Evolutionary conservation across 352 stramenopile species (phyloP).

Genomic region (Phytopythium cucurbitacearum): DNA sequence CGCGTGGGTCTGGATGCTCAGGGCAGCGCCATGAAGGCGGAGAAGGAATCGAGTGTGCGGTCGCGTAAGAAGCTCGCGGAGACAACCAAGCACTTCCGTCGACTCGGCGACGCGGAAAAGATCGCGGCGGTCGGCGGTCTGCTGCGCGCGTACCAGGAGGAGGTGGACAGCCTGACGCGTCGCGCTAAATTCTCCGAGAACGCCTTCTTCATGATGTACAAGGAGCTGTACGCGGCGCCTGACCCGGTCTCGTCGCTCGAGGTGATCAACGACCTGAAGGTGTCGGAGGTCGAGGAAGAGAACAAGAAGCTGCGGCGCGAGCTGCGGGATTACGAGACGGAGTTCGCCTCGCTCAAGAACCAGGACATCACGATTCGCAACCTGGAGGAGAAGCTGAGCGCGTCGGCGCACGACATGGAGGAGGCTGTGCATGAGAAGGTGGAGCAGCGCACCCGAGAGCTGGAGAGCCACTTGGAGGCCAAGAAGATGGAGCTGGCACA

Average conservation of each 20-base stretch:
- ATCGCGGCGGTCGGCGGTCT: constrained; percentile 43
- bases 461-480: constrained; percentile 61
- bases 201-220: constrained; percentile 86
- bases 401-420: constrained; percentile 74
- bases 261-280: constrained; percentile 43
- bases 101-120: constrained; percentile 71
- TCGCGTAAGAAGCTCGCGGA: constrained; percentile 85
- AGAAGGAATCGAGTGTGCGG: constrained; percentile 75
- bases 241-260: constrained; percentile 79
- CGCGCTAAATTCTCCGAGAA: constrained; percentile 91
- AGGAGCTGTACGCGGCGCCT: constrained; percentile 78
- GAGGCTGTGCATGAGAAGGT: constrained; percentile 58
- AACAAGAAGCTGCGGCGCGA: constrained; percentile 89
- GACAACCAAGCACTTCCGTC: constrained; percentile 79
- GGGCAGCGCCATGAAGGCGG: constrained; percentile 73
- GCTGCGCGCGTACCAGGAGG: constrained; percentile 90
- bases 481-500: constrained; percentile 77
- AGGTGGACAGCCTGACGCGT: constrained; percentile 90
- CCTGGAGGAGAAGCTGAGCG: constrained; percentile 88
- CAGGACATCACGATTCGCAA: constrained; percentile 97
- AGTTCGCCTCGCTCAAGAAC: constrained; percentile 95
- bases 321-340: constrained; percentile 91
- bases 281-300: constrained; percentile 87
- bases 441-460: constrained; percentile 47
- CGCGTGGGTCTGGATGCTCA: constrained; percentile 73